Base-by-base conservation (phyloP, 345 rosid genomes). In the Citrus sinensis region DNA sequence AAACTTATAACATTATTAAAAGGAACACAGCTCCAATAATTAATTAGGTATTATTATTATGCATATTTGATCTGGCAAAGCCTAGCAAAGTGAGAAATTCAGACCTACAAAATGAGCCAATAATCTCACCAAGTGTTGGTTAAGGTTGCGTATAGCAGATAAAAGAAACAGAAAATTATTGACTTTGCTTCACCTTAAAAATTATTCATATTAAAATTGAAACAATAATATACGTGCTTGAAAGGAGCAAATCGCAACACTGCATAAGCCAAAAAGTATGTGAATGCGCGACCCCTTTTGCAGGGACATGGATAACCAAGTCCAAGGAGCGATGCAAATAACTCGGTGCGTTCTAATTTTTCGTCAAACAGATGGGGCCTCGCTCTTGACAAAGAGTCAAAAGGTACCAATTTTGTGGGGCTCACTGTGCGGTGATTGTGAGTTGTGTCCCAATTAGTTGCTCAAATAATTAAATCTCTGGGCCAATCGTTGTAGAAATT, bases 321-420 rank as follows among this genome's bases (percentile, higher is more conserved):
- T n/a, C 64, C 63, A 55, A 72, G 11, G 6, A 7, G 2, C 6
- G 2, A 1, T 2, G 2, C 51, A 46, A 46, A 46, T 3, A 42
- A 42, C 51, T 42, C 60, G 7, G n/a, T 3, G 22, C 0, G 2
- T 1, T 62, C 49, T 30, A 1, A 51, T 4, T 4, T 65, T 62
- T 51, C 5, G 77, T 75, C 73, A 82, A 74, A 69, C 11, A n/a
- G 10, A 46, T 54, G 61, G 81, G 84, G 32, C 81, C 79, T 29
- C 0, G 4, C 29, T n/a, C 39, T 29, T 46, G 7, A 77, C 37
- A 42, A 61, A 51, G 14, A 73, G 81, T 67, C 80, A 71, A 80
- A 81, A 69, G 79, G 76, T 73, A 0, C 1, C 20, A 49, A 14
- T 14, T n/a, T 24, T 24, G 49, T 16, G 56, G 67, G 79, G 24